A percentile compares a stretch with the other conserved stretches of the same genome.
Evolutionary conservation across 2,329 filamentous ascomycete genomes (phyloP).

Genomic region (Stachybotrys chlorohalonatus): DNA sequence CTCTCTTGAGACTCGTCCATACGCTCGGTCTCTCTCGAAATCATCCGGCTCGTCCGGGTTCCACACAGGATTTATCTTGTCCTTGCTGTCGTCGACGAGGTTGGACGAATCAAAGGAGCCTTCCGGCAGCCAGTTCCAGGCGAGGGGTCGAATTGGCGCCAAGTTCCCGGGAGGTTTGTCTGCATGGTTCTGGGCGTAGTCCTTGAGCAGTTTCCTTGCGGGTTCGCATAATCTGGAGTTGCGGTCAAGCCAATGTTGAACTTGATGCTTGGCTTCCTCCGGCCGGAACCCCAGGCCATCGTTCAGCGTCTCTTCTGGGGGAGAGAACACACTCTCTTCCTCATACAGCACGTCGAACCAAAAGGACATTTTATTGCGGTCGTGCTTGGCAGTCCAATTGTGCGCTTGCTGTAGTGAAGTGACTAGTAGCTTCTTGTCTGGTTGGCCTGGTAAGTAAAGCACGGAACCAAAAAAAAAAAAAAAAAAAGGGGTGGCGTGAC

Average conservation of each 20-base stretch:
- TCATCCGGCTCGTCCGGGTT: conserved; percentile 44
- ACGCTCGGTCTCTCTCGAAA: conserved; percentile 48
- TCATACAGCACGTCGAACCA: conserved; percentile 60
- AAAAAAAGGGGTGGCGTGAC: background rate
- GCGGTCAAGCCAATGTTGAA: conserved; percentile 53
- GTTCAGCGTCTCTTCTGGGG: conserved; percentile 41
- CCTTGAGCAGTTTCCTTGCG: conserved; percentile 43
- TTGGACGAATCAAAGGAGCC: conserved; percentile 17
- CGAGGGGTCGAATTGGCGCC: conserved; percentile 39
- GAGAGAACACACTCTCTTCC: conserved; percentile 37
- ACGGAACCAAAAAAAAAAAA: no score
- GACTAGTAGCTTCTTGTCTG: conserved; percentile 60
- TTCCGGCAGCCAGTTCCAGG: conserved; percentile 47
- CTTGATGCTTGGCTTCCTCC: conserved; percentile 49
- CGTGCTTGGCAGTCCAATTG: conserved; percentile 61
- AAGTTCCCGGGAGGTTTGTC: conserved; percentile 40
- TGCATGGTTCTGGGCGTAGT: conserved; percentile 42
- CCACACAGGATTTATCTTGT: conserved; percentile 39
- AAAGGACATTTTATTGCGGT: conserved; percentile 61
- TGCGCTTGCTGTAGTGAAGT: conserved; percentile 58
- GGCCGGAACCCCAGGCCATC: conserved; percentile 45
- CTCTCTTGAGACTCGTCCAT: conserved; percentile 54
- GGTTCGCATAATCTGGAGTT: conserved; percentile 50
- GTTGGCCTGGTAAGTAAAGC: background rate
- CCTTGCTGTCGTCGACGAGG: conserved; percentile 26